These are phyloP conservation scores for Rubroboletus pulcherrimus DNA, from an alignment of 768 basidiomycete species.

Conservation along the genomic window DNA sequence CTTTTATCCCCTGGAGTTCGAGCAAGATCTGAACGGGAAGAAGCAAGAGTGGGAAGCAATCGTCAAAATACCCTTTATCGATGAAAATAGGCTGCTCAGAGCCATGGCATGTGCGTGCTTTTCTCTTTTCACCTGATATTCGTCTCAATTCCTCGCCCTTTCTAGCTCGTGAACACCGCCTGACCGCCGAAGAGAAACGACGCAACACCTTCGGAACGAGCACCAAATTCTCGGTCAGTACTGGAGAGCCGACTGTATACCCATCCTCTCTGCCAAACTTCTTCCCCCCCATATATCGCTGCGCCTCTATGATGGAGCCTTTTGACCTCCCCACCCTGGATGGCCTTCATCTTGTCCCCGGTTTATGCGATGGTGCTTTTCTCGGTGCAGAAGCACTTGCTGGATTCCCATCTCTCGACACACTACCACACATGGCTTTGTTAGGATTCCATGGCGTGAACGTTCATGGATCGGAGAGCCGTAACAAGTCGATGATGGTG, in stretches of 20 bases:
- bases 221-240: conserved; percentile 71
- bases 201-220: conserved; percentile 81
- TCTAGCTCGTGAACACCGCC: conserved; percentile 70
- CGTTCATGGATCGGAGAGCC: conserved; percentile 85
- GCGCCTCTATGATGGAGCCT: conserved; percentile 72
- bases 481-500: conserved; percentile 92
- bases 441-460: conserved; percentile 89
- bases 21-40: conserved; percentile 94
- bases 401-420: conserved; percentile 94
- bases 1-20: conserved; percentile 92
- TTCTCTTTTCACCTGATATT: not conserved
- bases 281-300: conserved; percentile 84
- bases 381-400: conserved; percentile 85
- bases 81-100: conserved; percentile 67
- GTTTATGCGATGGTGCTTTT: conserved; percentile 84
- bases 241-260: conserved; percentile 61
- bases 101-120: conserved; percentile 68
- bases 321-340: conserved; percentile 86
- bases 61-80: conserved; percentile 98
- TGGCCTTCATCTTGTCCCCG: conserved; percentile 81
- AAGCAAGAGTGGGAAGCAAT: conserved; percentile 99
- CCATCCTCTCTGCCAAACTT: conserved; percentile 93
- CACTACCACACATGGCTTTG: conserved; percentile 71
- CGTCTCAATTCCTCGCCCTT: not conserved
- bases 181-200: conserved; percentile 68